Conservation (phyloP, 2,329 filamentous ascomycete species). For the Apiospora aurea region DNA sequence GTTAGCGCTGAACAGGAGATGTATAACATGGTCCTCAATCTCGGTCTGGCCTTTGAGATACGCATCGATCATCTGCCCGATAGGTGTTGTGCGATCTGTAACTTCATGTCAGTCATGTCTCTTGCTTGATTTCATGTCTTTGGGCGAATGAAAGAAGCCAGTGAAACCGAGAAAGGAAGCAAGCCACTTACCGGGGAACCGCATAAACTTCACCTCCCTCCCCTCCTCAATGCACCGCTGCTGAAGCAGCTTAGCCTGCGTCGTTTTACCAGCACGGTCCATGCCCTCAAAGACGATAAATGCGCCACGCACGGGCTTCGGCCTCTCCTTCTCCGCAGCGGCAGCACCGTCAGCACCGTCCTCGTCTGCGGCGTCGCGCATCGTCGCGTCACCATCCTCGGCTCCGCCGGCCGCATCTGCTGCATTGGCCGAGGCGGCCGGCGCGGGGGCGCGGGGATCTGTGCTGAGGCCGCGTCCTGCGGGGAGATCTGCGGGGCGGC, state of each 20-base stretch:
- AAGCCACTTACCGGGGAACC: constrained; percentile 60
- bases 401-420: background rate
- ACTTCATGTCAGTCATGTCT: constrained; percentile 25
- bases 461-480: constrained; percentile 35
- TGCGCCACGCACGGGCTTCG: constrained; percentile 62
- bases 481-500: constrained; percentile 39
- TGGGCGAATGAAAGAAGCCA: background rate
- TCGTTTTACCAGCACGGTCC: constrained; percentile 91
- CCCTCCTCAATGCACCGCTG: constrained; percentile 58
- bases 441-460: constrained; percentile 34
- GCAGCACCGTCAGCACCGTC: background rate
- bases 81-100: constrained; percentile 80
- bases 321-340: constrained; percentile 25
- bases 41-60: constrained; percentile 78
- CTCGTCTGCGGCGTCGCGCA: constrained; percentile 25
- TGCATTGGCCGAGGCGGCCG: constrained; percentile 21
- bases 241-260: constrained; percentile 78
- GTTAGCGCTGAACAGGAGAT: constrained; percentile 90
- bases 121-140: too few species aligned
- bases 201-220: constrained; percentile 58
- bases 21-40: constrained; percentile 87
- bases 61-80: constrained; percentile 84
- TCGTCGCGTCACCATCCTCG: constrained; percentile 19
- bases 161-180: background rate
- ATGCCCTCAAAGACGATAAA: constrained; percentile 88